Conservation (phyloP, 164 flowering plant species). For the Vitis rotundifolia region DNA sequence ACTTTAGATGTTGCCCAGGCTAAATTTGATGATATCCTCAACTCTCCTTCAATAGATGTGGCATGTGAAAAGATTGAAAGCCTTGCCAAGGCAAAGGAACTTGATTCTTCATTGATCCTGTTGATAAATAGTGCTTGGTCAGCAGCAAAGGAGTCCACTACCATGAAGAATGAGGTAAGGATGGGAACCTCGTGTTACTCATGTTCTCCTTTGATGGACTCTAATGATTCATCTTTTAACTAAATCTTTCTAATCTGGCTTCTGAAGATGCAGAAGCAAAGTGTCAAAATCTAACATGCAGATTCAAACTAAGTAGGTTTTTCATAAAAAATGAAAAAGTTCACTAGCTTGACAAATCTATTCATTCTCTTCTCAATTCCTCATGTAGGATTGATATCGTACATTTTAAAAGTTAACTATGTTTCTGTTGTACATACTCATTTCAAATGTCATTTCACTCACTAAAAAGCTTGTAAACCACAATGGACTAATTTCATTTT, state of each 20-base stretch:
- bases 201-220: background rate
- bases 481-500: no score
- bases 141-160: conserved; percentile 76
- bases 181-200: background rate
- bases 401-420: no score
- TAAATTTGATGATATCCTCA: conserved; percentile 86
- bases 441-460: no score
- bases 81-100: conserved; percentile 86
- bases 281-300: background rate
- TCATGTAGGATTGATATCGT: no score
- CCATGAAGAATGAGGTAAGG: conserved; percentile 81
- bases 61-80: conserved; percentile 93
- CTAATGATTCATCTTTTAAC: background rate
- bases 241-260: background rate
- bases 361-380: no score
- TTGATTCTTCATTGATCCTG: conserved; percentile 85
- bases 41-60: conserved; percentile 72
- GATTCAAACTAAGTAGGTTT: background rate
- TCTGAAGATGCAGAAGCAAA: background rate
- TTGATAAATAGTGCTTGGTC: conserved; percentile 95
- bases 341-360: no score
- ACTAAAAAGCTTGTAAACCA: no score
- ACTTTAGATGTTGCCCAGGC: conserved; percentile 81
- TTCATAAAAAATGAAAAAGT: background rate
- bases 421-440: no score